phyloP scores from a whole-genome alignment of 2,329 filamentous ascomycete genomes.

The Didymella arachidicola region DNA sequence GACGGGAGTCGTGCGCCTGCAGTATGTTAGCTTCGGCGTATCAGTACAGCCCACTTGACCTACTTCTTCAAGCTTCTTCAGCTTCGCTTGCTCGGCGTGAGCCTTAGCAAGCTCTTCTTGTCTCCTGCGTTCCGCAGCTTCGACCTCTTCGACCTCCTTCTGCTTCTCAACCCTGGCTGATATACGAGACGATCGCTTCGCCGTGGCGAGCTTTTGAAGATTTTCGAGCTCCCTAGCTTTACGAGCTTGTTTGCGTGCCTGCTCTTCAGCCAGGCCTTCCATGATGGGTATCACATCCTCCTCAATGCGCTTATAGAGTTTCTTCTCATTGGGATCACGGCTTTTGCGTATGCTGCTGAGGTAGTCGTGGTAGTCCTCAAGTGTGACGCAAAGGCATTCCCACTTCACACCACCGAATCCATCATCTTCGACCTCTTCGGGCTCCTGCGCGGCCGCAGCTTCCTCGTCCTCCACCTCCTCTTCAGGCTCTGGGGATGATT shows the following conservation, averaged over 20 bases:
- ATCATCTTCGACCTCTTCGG: constrained; percentile 58
- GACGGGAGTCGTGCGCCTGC: constrained; percentile 76
- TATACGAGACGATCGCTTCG: constrained; percentile 91
- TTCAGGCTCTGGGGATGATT: constrained; percentile 57
- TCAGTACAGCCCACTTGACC: constrained; percentile 21
- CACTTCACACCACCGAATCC: constrained; percentile 80
- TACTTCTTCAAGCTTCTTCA: constrained; percentile 71
- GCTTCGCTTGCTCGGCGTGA: constrained; percentile 64
- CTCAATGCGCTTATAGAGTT: constrained; percentile 73
- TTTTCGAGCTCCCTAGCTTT: constrained; percentile 82
- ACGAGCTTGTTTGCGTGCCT: constrained; percentile 75
- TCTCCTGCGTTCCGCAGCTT: constrained; percentile 73
- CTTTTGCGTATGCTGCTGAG: constrained; percentile 75
- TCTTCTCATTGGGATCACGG: constrained; percentile 84
- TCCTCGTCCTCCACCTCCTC: constrained; percentile 51
- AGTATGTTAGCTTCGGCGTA: constrained; percentile 32
- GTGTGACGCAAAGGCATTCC: constrained; percentile 87
- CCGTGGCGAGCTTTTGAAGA: constrained; percentile 86
- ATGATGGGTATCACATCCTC: constrained; percentile 85
- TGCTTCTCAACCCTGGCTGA: constrained; percentile 82
- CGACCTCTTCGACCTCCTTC: constrained; percentile 73
- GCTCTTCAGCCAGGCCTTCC: constrained; percentile 73
- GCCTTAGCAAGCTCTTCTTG: constrained; percentile 70
- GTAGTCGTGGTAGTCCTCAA: constrained; percentile 78
- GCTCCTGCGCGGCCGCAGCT: constrained; percentile 42